phyloP scores from a whole-genome alignment of 1,284 basidiomycete genomes.

The Moesziomyces antarcticus region DNA sequence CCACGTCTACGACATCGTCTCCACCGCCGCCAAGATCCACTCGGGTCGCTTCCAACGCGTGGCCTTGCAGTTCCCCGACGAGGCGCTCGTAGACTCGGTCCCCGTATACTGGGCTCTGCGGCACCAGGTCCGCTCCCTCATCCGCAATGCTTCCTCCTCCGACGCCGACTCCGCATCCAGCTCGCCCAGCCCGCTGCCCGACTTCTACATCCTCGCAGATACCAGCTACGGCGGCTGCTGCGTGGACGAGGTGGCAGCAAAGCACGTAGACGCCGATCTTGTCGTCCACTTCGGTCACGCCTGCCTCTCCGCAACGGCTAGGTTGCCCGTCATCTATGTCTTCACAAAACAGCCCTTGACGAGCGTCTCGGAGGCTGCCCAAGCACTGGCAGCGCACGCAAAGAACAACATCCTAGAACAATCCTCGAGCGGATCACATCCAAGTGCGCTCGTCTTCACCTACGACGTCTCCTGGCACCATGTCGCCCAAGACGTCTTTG shows the following conservation, averaged over 20 bases:
- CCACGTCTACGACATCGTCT: slow-evolving; percentile 57
- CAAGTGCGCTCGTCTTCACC: slow-evolving; percentile 73
- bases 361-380: slow-evolving; percentile 68
- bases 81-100: slow-evolving; percentile 86
- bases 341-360: slow-evolving; percentile 76
- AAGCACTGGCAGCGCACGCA: slow-evolving; percentile 26
- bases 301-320: slow-evolving; percentile 83
- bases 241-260: slow-evolving; percentile 93
- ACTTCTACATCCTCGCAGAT: slow-evolving; percentile 89
- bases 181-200: slow-evolving; percentile 7
- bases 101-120: slow-evolving; percentile 83
- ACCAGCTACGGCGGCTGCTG: slow-evolving; percentile 99
- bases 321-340: slow-evolving; percentile 85
- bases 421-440: neutral
- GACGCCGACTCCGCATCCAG: slow-evolving; percentile 4
- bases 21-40: slow-evolving; percentile 45
- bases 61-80: slow-evolving; percentile 95
- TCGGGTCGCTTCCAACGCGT: slow-evolving; percentile 43
- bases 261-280: slow-evolving; percentile 90
- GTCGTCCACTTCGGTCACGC: slow-evolving; percentile 97
- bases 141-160: neutral
- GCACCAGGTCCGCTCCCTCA: slow-evolving; percentile 69
- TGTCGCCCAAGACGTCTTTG: slow-evolving; percentile 38
- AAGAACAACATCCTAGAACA: slow-evolving; percentile 8
- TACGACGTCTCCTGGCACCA: slow-evolving; percentile 84